phyloP scores from a whole-genome alignment of 208 protist species.

The Sergeia podlipaevii region DNA sequence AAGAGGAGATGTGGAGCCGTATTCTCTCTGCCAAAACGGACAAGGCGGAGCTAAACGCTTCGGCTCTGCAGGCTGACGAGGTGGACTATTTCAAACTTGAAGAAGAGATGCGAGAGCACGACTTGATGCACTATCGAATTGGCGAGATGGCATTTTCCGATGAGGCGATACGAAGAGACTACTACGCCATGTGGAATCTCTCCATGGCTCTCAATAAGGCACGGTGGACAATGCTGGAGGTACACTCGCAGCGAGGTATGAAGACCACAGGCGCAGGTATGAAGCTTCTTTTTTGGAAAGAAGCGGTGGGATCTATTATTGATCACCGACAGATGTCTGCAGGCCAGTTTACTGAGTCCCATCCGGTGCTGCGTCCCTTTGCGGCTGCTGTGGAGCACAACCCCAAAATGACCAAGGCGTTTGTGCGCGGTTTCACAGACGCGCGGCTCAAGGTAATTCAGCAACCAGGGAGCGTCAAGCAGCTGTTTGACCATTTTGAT shows the following conservation, averaged over 20 bases:
- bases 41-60: slow-evolving; percentile 17
- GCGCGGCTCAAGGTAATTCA: slow-evolving; percentile 76
- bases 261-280: slow-evolving; percentile 90
- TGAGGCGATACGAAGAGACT: slow-evolving; percentile 55
- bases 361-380: slow-evolving; percentile 82
- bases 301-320: slow-evolving; percentile 63
- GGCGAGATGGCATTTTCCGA: slow-evolving; percentile 75
- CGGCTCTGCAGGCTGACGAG: slow-evolving; percentile 35
- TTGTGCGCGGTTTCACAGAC: slow-evolving; percentile 87
- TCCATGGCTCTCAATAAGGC: slow-evolving; percentile 87
- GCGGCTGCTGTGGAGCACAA: slow-evolving; percentile 59
- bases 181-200: slow-evolving; percentile 84
- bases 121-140: slow-evolving; percentile 80
- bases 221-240: slow-evolving; percentile 89
- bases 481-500: slow-evolving; percentile 90
- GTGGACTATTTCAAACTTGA: slow-evolving; percentile 82
- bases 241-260: slow-evolving; percentile 77
- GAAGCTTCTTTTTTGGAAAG: slow-evolving; percentile 89
- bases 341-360: slow-evolving; percentile 84
- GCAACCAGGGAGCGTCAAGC: slow-evolving; percentile 85
- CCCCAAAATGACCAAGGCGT: slow-evolving; percentile 81
- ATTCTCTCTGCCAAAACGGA: slow-evolving; percentile 51
- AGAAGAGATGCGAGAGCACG: slow-evolving; percentile 68
- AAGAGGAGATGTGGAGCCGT: slow-evolving; percentile 86
- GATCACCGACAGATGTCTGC: slow-evolving; percentile 55